Base-by-base conservation (phyloP, 176 grass and related monocot genomes). In the Urochloa ruziziensis region DNA sequence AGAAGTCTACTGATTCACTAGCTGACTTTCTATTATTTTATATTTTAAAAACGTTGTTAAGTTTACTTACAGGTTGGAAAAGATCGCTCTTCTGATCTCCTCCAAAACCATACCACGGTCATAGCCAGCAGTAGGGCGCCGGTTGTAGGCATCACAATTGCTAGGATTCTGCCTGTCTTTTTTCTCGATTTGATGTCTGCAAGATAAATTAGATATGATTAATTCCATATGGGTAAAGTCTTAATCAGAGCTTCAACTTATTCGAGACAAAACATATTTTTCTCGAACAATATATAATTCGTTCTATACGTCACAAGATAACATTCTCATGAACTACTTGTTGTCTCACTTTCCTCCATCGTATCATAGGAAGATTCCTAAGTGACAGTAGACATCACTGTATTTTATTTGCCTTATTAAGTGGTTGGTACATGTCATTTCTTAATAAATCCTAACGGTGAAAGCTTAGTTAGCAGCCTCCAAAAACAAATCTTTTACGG, bases 121-220 rank as follows among this genome's bases (percentile, higher is more conserved):
- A 86, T 68, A 4, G 8, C 10, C 37, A 80, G n/a, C 53, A 37
- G 36, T 6, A 78, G 6, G n/a, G 76, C 24, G 43, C 47, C n/a
- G 30, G 62, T 10, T 89, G 24, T 18, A 36, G 86, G 73, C 70
- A 89, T 33, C 32, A 80, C 60, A 75, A 92, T 79, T 9, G 49
- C 86, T 79, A 89, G 17, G 52, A 85, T 40, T 11, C 12, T 46
- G 62, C 49, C 43, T 7, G 47, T 75, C 6, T 54, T 35, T 17
- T 53, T 80, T 29, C 43, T 80, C 40, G 36, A 80, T 73, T 65
- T 88, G n/a, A n/a, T n/a, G 30, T 80, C 90, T 92, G 90, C 37
- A 66, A 75, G 61, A 57, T 57, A 36, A 58, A 46, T 12, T 1
- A 10, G 6, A 10, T 9, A 52, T 3, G 10, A 57, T 65, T 27